Conservation (phyloP, 108 stramenopile genomes). For the Cylindrotheca closterium region DNA sequence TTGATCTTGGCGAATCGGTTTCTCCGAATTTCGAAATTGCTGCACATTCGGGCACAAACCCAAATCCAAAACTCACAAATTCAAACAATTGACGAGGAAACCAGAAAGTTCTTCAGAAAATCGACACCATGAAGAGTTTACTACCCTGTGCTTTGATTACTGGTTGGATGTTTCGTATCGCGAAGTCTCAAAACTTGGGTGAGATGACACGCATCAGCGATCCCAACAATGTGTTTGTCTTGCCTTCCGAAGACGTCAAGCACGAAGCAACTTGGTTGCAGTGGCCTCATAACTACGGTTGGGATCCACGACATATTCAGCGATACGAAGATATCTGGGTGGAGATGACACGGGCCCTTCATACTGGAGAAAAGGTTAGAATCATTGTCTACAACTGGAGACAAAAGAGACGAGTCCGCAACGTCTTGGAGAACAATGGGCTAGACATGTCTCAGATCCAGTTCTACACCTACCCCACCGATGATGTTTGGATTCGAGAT, state of each 20-base stretch:
- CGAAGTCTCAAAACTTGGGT: no score
- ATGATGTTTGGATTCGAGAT: conserved; percentile 57
- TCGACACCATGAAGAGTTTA: no score
- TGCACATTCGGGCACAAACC: no score
- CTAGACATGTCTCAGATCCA: conserved; percentile 25
- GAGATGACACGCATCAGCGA: conserved; percentile 17
- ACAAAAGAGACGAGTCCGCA: conserved; percentile 18
- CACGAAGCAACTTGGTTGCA: conserved; percentile 57
- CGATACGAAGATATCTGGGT: conserved; percentile 45
- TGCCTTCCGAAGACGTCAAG: conserved; percentile 37
- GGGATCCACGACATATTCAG: conserved; percentile 23
- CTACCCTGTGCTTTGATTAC: no score
- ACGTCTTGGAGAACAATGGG: conserved; percentile 9
- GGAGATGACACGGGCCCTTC: conserved; percentile 35
- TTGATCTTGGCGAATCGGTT: no score
- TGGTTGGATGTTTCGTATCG: no score
- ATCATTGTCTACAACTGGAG: conserved; percentile 35
- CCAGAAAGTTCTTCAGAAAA: no score
- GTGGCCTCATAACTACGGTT: conserved; percentile 44
- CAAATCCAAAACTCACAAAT: no score
- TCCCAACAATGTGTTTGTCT: conserved; percentile 11
- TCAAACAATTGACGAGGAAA: no score
- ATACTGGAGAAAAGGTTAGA: conserved; percentile 37
- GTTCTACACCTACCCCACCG: conserved; percentile 30
- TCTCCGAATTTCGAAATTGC: no score